phyloP scores from a whole-genome alignment of 108 stramenopile species.

The Craspedostauros australis region DNA sequence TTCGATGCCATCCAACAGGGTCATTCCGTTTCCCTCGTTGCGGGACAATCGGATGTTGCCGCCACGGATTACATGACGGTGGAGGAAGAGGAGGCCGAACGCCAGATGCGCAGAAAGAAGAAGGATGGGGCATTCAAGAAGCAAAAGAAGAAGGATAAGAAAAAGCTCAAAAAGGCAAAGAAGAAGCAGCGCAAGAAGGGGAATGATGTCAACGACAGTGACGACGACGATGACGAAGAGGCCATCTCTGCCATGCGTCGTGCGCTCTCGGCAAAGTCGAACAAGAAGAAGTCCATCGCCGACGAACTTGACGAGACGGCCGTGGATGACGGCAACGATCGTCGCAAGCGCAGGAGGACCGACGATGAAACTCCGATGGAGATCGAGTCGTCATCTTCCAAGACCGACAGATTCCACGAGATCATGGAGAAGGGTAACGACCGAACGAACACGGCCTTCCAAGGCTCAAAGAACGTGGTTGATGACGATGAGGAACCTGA shows the following conservation, averaged over 20 bases:
- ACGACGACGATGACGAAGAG: constrained; percentile 31
- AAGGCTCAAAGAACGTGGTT: background rate
- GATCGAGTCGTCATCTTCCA: too few relatives aligned
- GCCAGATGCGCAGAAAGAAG: constrained; percentile 27
- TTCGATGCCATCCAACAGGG: constrained; percentile 37
- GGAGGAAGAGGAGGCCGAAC: constrained; percentile 52
- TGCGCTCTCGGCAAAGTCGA: background rate
- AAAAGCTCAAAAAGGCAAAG: constrained; percentile 43
- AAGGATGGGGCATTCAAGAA: constrained; percentile 37
- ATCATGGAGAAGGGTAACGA: constrained; percentile 81
- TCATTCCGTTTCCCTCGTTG: constrained; percentile 61
- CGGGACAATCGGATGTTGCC: constrained; percentile 32
- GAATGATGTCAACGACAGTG: constrained; percentile 29
- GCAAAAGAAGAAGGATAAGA: constrained; percentile 55
- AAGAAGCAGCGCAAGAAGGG: constrained; percentile 19
- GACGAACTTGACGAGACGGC: constrained; percentile 4
- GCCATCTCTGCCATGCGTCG: too few relatives aligned
- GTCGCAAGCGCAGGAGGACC: constrained; percentile 20
- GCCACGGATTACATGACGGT: constrained; percentile 81
- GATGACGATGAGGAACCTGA: constrained; percentile 61
- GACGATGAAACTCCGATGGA: constrained; percentile 53
- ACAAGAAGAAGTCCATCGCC: constrained; percentile 2
- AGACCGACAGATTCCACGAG: too few relatives aligned
- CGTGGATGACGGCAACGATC: constrained; percentile 13
- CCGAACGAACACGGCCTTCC: constrained; percentile 56